These are phyloP conservation scores for Tetracentron sinense DNA, from an alignment of 164 flowering plant species.

Conservation along the genomic window DNA sequence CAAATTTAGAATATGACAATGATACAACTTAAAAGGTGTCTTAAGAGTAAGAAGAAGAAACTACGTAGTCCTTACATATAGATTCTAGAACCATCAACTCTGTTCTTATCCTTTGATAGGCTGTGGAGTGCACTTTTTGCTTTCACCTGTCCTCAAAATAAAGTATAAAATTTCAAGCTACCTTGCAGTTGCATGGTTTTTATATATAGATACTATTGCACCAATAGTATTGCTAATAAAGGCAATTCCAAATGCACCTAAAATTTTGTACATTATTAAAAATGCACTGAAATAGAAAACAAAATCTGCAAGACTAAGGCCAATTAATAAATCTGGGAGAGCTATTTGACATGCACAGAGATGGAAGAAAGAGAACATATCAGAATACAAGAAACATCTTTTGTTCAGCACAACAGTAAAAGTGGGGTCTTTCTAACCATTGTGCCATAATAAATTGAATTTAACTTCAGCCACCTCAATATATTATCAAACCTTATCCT, in stretches of 20 bases:
- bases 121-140: slow-evolving; percentile 52
- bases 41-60: background rate
- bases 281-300: no score
- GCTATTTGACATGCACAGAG: no score
- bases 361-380: background rate
- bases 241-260: no score
- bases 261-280: background rate
- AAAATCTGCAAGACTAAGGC: no score
- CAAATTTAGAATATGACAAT: slow-evolving; percentile 1
- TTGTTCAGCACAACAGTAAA: background rate
- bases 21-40: background rate
- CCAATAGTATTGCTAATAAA: no score
- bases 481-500: background rate
- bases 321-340: no score
- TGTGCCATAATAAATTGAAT: background rate
- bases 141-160: slow-evolving; percentile 36
- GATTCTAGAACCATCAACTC: slow-evolving; percentile 78
- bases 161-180: background rate
- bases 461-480: background rate
- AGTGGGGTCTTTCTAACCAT: background rate
- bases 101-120: slow-evolving; percentile 49
- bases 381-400: background rate
- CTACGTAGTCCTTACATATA: slow-evolving; percentile 75
- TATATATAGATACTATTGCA: background rate
- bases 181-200: background rate